Evolutionary conservation across 139 green algal genomes (phyloP).

Genomic region (Chlorella vulgaris): DNA sequence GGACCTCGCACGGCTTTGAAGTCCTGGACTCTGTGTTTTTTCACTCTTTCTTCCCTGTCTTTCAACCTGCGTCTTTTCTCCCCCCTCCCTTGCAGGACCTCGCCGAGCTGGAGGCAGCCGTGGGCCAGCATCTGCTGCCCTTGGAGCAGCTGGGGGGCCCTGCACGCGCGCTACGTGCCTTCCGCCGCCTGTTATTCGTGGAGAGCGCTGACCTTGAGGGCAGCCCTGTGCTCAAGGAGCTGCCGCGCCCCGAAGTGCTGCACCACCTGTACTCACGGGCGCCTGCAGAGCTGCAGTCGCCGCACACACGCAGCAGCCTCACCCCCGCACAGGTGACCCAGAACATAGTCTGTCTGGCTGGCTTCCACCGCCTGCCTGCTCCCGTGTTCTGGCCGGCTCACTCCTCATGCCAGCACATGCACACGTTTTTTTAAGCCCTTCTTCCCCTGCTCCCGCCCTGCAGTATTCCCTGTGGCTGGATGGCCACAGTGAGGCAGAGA

Average conservation of each 20-base stretch:
- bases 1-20: too few relatives aligned
- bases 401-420: background rate
- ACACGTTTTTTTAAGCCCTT: background rate
- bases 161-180: constrained; percentile 67
- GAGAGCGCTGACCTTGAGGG: constrained; percentile 13
- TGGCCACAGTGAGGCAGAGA: constrained; percentile 68
- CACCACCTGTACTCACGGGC: constrained; percentile 88
- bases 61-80: background rate
- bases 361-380: background rate
- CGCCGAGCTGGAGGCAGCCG: constrained; percentile 82
- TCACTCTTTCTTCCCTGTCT: background rate
- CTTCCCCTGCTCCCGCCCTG: background rate
- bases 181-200: constrained; percentile 73
- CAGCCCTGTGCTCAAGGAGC: constrained; percentile 62
- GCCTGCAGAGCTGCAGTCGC: constrained; percentile 71
- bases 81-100: constrained; percentile 78
- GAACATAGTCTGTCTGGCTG: background rate
- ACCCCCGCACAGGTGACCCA: constrained; percentile 48
- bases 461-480: constrained; percentile 97
- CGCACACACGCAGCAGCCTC: constrained; percentile 74
- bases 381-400: background rate
- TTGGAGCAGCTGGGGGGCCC: constrained; percentile 73
- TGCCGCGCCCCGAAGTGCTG: constrained; percentile 76
- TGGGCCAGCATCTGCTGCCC: constrained; percentile 75
- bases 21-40: background rate